These are phyloP conservation scores for Coemansia sp. DNA, from an alignment of 192 early-diverging fungal genomes.

Conservation along the genomic window DNA sequence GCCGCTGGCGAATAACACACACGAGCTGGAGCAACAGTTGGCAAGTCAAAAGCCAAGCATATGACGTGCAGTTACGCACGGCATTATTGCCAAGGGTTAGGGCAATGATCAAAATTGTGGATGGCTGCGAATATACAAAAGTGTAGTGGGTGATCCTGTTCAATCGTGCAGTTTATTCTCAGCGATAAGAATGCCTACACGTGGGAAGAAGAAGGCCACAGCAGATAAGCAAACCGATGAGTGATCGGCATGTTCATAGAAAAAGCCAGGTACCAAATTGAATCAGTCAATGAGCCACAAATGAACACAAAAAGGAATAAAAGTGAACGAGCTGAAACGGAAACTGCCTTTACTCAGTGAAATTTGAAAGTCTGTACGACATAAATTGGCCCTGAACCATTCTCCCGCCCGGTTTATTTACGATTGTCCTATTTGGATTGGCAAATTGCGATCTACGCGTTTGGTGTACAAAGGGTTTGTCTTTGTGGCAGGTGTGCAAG, in stretches of 20 bases:
- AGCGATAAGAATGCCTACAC: background rate
- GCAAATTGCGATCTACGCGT: background rate
- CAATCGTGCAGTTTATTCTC: background rate
- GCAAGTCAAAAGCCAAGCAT: background rate
- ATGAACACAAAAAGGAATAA: background rate
- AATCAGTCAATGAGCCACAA: background rate
- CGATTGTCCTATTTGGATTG: background rate
- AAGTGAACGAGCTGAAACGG: background rate
- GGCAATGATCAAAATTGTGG: background rate
- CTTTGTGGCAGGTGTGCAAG: background rate
- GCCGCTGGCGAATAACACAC: background rate
- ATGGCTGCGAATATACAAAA: background rate
- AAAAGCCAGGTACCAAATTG: background rate
- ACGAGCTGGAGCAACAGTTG: background rate
- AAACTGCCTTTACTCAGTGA: background rate
- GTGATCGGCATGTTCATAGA: background rate
- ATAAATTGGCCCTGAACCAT: background rate
- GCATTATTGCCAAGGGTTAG: background rate
- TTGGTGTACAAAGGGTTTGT: background rate
- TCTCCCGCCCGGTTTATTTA: background rate
- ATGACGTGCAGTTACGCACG: background rate
- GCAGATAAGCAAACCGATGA: background rate
- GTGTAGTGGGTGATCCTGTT: background rate
- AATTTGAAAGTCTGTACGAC: background rate
- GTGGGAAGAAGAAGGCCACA: background rate